Evolutionary conservation across 2,329 filamentous ascomycete genomes (phyloP), one percentile per base, ranked within the genome.

Genomic region (Cryphonectria nitschkei): DNA sequence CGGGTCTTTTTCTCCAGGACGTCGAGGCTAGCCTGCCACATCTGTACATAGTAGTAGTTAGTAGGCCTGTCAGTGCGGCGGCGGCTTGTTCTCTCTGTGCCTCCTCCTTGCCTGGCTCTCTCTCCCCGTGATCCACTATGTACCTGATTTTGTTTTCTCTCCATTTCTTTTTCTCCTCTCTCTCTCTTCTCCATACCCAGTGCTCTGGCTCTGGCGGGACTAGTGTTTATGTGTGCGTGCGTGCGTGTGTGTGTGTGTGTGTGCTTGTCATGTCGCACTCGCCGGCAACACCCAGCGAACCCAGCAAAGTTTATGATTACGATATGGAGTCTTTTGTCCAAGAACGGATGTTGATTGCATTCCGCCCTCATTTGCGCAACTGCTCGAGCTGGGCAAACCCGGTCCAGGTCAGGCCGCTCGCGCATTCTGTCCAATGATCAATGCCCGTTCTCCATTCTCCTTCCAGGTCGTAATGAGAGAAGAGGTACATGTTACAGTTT

Each of bases 121-220:
- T 34, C 26, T 64, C 41, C 60, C 32, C 22, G 43, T 46, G 43
- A 43, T 43, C 41, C 41, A 43, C 41, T 16, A 43, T 16, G 41
- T 43, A 26, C 29, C 50, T 22, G 34, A 6, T 52, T n/a, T 52
- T 52, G 11, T n/a, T 67, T 56, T 41, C 41, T 70, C 39, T 9
- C 22, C 16, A 26, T 6, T n/a, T 54, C 26, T 14, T 29, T n/a
- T 11, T 2, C 26, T 32, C 26, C 26, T 7, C 14, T 3, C 37
- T 19, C 52, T 16, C 11, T 11, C 3, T 6, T 13, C 6, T 19
- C 54, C 14, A 50, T 66, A 67, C 67, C 70, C 70, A 69, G 56
- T 54, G 63, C 70, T 54, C 67, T 69, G 70, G 70, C 63, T 69
- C 67, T 60, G 70, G 70, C 67, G 50, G 41, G 50, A 64, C 62